Evolutionary conservation across 2,329 filamentous ascomycete species (phyloP), one percentile per base, ranked within the genome.

Genomic region (Orbilia blumenaviensis): DNA sequence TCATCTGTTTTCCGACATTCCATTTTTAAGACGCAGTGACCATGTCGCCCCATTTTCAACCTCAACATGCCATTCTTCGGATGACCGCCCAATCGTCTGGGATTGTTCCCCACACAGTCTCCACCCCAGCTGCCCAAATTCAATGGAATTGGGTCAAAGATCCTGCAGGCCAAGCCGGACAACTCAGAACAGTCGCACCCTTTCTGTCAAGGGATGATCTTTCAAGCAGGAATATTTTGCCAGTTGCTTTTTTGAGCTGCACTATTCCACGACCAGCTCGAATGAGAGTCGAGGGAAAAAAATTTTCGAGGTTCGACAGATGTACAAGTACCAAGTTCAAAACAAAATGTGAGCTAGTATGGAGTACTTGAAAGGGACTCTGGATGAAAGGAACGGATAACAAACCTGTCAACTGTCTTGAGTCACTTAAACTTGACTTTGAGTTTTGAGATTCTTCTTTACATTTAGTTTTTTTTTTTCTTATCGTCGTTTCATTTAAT

Each of bases 221-320:
- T 38, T 63, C 18, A 44, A 56, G 62, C 56, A 63, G 62, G 62
- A 58, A 67, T 67, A n/a, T 29, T 34, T 21, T 52, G 32, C 41
- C 64, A 60, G 66, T 76, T 76, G 72, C 72, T 76, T 76, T 76
- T 76, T 76, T 38, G 32, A 61, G 64, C 21, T 69, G 72, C 72
- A 54, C 44, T 42, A 60, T 64, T 60, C 41, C 38, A 44, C 44
- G 67, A 58, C 67, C 67, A 62, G 34, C 72, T 67, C 64, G 72
- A 76, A 76, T 69, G n/a, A 66, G 64, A 62, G 34, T 69, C 61
- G 54, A 44, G 42, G 46, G 46, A 69, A 76, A 76, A 69, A 38
- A 34, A 58, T 75, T 71, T 69, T 76, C 62, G 64, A 69, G 58
- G 50, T 58, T 60, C 38, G 50, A 69, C 50, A 69, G 64, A 76